Percentiles rank a stretch among this genome's conserved stretches.
phyloP scores from a whole-genome alignment of 495 filamentous ascomycete genomes.

The Mytilinidion resinicola region DNA sequence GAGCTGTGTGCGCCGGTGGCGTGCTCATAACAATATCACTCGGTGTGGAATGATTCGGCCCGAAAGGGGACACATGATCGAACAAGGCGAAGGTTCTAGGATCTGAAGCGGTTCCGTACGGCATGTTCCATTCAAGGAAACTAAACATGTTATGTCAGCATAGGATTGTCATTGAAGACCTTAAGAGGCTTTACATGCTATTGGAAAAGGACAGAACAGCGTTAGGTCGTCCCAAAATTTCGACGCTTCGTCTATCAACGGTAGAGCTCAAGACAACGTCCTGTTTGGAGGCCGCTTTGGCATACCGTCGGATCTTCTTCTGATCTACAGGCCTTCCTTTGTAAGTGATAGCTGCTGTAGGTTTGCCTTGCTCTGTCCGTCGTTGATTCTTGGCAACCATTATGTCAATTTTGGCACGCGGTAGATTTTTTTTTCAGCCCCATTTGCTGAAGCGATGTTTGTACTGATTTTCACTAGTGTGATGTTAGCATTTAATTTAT shows the following conservation, averaged over 20 bases:
- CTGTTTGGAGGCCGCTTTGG: constrained; percentile 26
- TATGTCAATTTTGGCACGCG: constrained; percentile 26
- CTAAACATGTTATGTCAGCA: background rate
- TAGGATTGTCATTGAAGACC: background rate
- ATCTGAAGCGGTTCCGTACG: too few relatives aligned
- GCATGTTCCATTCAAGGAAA: constrained; percentile 36
- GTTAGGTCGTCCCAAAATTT: constrained; percentile 21
- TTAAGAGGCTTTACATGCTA: constrained; percentile 24
- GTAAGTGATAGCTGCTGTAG: constrained; percentile 22
- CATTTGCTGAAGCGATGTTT: constrained; percentile 42
- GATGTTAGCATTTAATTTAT: background rate
- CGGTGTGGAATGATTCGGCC: background rate
- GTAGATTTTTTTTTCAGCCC: constrained; percentile 36
- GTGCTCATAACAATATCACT: constrained; percentile 15
- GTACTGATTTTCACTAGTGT: constrained; percentile 37
- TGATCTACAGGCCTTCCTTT: constrained; percentile 27
- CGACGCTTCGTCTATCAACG: constrained; percentile 4
- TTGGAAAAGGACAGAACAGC: constrained; percentile 26
- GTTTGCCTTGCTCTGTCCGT: constrained; percentile 29
- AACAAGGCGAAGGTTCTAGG: too few relatives aligned
- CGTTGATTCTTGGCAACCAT: constrained; percentile 18
- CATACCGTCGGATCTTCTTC: constrained; percentile 36
- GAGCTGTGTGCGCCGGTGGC: constrained; percentile 11
- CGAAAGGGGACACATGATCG: constrained; percentile 22
- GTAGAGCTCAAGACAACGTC: constrained; percentile 3